Percentiles rank a stretch among this genome's conserved stretches.
Evolutionary conservation across 2,329 filamentous ascomycete genomes (phyloP).

Genomic region (Lecanoromycetidae sp.): DNA sequence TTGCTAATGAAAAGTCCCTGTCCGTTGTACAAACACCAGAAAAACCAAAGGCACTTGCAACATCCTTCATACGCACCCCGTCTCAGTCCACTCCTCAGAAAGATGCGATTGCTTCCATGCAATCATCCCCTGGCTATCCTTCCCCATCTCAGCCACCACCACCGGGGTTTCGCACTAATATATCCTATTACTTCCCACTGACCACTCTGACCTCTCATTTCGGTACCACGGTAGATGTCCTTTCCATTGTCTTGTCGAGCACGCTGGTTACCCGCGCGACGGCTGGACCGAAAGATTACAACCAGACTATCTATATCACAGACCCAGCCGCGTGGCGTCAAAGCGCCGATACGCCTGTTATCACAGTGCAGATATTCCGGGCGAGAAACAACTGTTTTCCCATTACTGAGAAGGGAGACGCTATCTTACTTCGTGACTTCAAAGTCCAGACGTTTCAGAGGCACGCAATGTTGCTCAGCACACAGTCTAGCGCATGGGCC

Average conservation of each 20-base stretch:
- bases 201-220: conserved; percentile 33
- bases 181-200: conserved; percentile 34
- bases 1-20: not conserved
- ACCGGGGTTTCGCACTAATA: conserved; percentile 29
- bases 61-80: conserved; percentile 10
- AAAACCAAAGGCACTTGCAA: conserved; percentile 3
- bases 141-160: conserved; percentile 22
- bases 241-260: conserved; percentile 30
- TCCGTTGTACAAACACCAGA: not conserved
- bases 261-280: conserved; percentile 26
- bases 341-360: conserved; percentile 12
- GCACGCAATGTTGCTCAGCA: conserved; percentile 31
- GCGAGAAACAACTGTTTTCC: conserved; percentile 31
- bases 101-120: not conserved
- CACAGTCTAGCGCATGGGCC: conserved; percentile 35
- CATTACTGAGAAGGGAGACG: conserved; percentile 27
- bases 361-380: conserved; percentile 33
- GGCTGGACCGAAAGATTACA: conserved; percentile 31
- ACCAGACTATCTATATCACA: conserved; percentile 31
- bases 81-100: conserved; percentile 4
- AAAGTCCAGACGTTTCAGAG: conserved; percentile 32
- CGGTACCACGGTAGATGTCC: conserved; percentile 29
- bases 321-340: conserved; percentile 34
- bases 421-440: conserved; percentile 35
- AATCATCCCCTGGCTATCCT: conserved; percentile 7